Conservation (phyloP, 2,329 filamentous ascomycete species). For the Cryphonectria parasitica region DNA sequence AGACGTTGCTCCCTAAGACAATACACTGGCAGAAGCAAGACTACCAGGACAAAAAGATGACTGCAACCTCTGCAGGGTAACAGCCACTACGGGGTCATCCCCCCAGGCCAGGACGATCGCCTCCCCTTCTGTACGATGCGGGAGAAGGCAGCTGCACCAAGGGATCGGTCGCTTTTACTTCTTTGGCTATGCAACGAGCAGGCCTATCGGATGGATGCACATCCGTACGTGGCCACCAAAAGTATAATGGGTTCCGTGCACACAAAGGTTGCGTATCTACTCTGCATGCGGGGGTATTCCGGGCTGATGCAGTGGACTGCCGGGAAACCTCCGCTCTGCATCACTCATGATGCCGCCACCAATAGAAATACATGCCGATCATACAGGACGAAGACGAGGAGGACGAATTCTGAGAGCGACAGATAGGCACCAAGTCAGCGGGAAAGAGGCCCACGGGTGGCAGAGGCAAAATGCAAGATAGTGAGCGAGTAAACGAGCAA, state of each 20-base stretch:
- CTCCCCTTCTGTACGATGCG: not conserved
- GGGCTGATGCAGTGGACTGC: not conserved
- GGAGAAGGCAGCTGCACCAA: not conserved
- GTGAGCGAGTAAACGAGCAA: not conserved
- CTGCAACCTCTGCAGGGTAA: not conserved
- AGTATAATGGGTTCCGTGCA: not conserved
- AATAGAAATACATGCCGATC: not conserved
- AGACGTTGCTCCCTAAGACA: not conserved
- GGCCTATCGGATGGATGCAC: not conserved
- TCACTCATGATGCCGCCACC: not conserved
- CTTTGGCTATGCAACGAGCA: not conserved
- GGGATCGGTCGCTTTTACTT: not conserved
- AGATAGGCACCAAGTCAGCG: not conserved
- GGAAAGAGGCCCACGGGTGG: not conserved
- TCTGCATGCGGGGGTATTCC: not conserved
- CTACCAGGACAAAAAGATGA: not conserved
- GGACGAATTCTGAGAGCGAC: not conserved
- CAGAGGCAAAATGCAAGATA: not conserved
- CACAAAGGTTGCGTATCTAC: not conserved
- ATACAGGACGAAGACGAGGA: not conserved
- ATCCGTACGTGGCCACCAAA: not conserved
- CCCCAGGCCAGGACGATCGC: not conserved
- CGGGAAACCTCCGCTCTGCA: not conserved
- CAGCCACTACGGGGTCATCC: not conserved
- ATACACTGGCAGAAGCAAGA: conserved; percentile 1